These are phyloP conservation scores for Aspergillus olivimuriae DNA, from an alignment of 495 filamentous ascomycete species.

Conservation along the genomic window DNA sequence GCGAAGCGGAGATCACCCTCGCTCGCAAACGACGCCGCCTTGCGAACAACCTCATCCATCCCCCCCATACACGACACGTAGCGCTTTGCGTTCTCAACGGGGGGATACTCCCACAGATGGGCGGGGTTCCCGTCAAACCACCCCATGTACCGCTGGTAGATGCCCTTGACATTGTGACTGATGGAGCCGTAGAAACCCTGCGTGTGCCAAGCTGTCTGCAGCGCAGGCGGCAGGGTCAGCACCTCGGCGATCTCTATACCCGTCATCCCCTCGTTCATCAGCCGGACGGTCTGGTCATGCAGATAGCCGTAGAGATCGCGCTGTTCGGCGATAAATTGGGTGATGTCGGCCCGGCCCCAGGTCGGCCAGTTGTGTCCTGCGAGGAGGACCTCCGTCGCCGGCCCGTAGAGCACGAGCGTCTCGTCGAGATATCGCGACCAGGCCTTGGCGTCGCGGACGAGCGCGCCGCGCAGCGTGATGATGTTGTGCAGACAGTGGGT, in stretches of 20 bases:
- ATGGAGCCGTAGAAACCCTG: slow-evolving; percentile 31
- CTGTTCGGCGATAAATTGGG: slow-evolving; percentile 15
- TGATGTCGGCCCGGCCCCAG: slow-evolving; percentile 16
- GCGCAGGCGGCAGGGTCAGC: slow-evolving; percentile 14
- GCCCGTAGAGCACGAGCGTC: slow-evolving; percentile 12
- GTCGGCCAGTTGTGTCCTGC: slow-evolving; percentile 26
- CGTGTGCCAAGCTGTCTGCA: slow-evolving; percentile 17
- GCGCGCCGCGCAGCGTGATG: slow-evolving; percentile 18
- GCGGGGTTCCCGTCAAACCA: slow-evolving; percentile 36
- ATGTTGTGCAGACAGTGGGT: slow-evolving; percentile 22
- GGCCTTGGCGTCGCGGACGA: slow-evolving; percentile 16
- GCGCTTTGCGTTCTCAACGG: slow-evolving; percentile 17
- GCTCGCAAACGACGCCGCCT: slow-evolving; percentile 6
- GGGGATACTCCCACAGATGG: slow-evolving; percentile 30
- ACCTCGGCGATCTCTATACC: slow-evolving; percentile 30
- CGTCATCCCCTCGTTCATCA: slow-evolving; percentile 23
- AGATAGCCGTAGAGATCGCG: slow-evolving; percentile 31
- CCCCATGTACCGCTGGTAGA: slow-evolving; percentile 33
- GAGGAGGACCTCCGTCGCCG: slow-evolving; percentile 14
- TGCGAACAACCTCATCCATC: slow-evolving; percentile 6
- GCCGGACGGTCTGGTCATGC: slow-evolving; percentile 28
- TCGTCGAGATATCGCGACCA: slow-evolving; percentile 21
- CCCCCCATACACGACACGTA: slow-evolving; percentile 26
- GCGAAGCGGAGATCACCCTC: slow-evolving; percentile 18
- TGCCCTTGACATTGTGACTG: slow-evolving; percentile 35